phyloP scores from a whole-genome alignment of 2,329 filamentous ascomycete species.

The Aspergillus cejpii region DNA sequence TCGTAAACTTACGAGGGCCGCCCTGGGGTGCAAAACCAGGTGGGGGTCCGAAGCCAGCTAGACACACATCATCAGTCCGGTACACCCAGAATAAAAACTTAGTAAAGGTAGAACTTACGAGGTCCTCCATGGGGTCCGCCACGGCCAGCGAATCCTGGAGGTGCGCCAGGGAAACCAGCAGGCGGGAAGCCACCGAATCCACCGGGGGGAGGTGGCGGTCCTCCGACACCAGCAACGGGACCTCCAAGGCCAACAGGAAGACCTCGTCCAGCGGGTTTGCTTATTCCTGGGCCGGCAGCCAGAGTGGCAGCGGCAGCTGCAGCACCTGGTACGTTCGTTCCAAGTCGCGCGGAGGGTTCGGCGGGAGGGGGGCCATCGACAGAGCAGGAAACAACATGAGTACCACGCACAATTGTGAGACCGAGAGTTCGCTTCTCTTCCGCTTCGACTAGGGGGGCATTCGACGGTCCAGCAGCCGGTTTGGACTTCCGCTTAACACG shows the following conservation, averaged over 20 bases:
- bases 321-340: conserved; percentile 62
- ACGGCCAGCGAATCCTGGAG: conserved; percentile 47
- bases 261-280: conserved; percentile 84
- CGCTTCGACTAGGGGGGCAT: conserved; percentile 65
- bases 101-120: conserved; percentile 37
- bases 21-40: conserved; percentile 44
- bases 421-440: conserved; percentile 98
- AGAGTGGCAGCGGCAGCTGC: conserved; percentile 57
- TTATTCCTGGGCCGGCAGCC: conserved; percentile 78
- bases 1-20: conserved; percentile 40
- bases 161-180: conserved; percentile 49
- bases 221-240: conserved; percentile 80
- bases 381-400: conserved; percentile 88
- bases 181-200: conserved; percentile 48
- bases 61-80: conserved; percentile 1
- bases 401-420: conserved; percentile 87
- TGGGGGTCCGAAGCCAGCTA: conserved; percentile 45
- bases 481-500: conserved; percentile 82
- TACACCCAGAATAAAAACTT: not conserved
- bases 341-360: conserved; percentile 83
- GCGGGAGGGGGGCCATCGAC: conserved; percentile 93
- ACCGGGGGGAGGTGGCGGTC: conserved; percentile 61
- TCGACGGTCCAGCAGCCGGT: conserved; percentile 51
- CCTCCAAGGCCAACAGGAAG: conserved; percentile 75
- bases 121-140: conserved; percentile 47